These are phyloP conservation scores for Prunus padus DNA, from an alignment of 306 rosid species.

Conservation along the genomic window DNA sequence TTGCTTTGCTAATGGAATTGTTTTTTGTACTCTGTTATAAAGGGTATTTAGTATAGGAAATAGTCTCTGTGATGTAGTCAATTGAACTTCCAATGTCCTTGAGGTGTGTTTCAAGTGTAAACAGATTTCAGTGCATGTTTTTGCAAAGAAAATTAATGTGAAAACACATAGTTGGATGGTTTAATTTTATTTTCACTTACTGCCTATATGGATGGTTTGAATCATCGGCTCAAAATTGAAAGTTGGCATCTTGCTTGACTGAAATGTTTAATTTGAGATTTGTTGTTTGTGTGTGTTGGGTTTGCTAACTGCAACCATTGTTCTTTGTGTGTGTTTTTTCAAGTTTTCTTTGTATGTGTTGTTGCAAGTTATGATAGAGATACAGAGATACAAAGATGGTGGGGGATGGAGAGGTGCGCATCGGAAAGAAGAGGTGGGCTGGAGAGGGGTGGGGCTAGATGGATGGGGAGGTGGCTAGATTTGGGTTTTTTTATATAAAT, in stretches of 20 bases:
- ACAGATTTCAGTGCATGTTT: neutral
- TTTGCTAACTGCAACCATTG: too few relatives aligned
- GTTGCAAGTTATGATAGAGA: too few relatives aligned
- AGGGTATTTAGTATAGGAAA: neutral
- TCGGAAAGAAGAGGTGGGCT: too few relatives aligned
- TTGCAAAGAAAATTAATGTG: constrained; percentile 6
- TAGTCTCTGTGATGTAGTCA: neutral
- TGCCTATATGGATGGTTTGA: neutral
- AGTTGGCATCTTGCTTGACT: neutral
- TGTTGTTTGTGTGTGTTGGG: neutral
- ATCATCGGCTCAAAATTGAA: neutral
- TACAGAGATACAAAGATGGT: too few relatives aligned
- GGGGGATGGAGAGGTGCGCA: too few relatives aligned
- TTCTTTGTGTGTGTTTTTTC: too few relatives aligned
- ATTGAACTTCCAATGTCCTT: neutral
- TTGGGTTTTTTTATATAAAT: too few relatives aligned
- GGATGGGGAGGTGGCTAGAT: too few relatives aligned
- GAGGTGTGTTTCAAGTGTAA: neutral
- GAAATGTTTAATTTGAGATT: neutral
- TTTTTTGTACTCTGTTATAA: neutral
- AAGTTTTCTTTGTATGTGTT: too few relatives aligned
- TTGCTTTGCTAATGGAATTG: neutral
- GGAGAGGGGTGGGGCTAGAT: too few relatives aligned
- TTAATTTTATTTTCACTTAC: neutral
- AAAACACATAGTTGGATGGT: neutral